A percentile compares a stretch with the other conserved stretches of the same genome.
Evolutionary conservation across 2,329 filamentous ascomycete genomes (phyloP).

Genomic region (Venturiaceae sp.): DNA sequence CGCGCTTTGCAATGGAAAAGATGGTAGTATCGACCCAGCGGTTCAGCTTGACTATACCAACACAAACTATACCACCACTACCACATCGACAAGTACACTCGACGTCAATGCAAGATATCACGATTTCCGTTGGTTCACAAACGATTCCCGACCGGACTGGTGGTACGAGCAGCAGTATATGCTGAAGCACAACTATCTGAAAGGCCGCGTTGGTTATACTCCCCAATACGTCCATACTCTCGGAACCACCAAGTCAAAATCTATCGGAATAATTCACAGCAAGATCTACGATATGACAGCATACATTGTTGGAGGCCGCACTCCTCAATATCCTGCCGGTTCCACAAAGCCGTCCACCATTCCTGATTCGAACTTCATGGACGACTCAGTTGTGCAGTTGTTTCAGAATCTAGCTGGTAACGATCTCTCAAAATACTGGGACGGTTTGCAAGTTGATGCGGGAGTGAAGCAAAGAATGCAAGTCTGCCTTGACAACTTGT

Average conservation of each 20-base stretch:
- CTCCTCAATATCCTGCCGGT: constrained; percentile 47
- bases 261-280: constrained; percentile 68
- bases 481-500: constrained; percentile 83
- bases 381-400: constrained; percentile 58
- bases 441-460: constrained; percentile 52
- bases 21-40: constrained; percentile 55
- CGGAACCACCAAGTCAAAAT: constrained; percentile 48
- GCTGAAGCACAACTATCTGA: constrained; percentile 69
- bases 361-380: constrained; percentile 69
- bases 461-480: constrained; percentile 58
- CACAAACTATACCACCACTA: constrained; percentile 63
- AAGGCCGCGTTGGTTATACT: constrained; percentile 80
- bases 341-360: constrained; percentile 35
- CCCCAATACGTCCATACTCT: constrained; percentile 65
- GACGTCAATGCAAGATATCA: constrained; percentile 77
- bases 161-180: constrained; percentile 80
- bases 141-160: constrained; percentile 82
- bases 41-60: constrained; percentile 80
- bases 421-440: constrained; percentile 79
- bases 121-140: constrained; percentile 79
- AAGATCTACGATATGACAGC: constrained; percentile 83
- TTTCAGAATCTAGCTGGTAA: constrained; percentile 67
- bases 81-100: constrained; percentile 51
- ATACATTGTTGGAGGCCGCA: constrained; percentile 69
- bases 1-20: constrained; percentile 72